phyloP scores from a whole-genome alignment of 1,139 yeast genomes.

The Suhomyces anneliseae region DNA sequence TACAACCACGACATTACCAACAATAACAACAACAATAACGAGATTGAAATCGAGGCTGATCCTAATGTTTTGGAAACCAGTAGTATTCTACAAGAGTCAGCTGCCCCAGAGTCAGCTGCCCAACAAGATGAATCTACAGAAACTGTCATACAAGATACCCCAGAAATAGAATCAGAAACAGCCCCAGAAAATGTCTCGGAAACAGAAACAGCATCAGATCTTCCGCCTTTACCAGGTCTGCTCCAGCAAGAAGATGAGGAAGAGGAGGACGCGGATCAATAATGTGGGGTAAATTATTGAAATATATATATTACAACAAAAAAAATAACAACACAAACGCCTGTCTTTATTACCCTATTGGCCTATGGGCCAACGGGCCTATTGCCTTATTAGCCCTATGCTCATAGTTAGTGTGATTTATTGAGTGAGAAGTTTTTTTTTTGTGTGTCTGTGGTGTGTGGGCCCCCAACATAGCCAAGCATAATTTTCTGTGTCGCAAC shows the following conservation, averaged over 20 bases:
- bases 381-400: too few species aligned
- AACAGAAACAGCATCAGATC: background rate
- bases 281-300: background rate
- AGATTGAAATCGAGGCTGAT: background rate
- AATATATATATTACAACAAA: too few species aligned
- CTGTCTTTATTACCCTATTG: too few species aligned
- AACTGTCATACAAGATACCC: background rate
- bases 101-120: background rate
- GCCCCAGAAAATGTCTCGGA: background rate
- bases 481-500: background rate
- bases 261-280: background rate
- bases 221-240: background rate
- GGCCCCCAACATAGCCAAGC: too few species aligned
- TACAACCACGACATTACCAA: background rate
- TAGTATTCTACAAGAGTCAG: background rate
- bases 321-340: too few species aligned
- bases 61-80: constrained; percentile 2
- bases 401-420: too few species aligned
- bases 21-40: background rate
- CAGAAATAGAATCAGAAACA: background rate
- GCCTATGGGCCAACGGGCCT: too few species aligned
- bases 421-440: too few species aligned
- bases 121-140: background rate
- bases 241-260: background rate
- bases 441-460: too few species aligned